Evolutionary conservation across 2,329 filamentous ascomycete species (phyloP).

Genomic region (Dactylellina sp.): DNA sequence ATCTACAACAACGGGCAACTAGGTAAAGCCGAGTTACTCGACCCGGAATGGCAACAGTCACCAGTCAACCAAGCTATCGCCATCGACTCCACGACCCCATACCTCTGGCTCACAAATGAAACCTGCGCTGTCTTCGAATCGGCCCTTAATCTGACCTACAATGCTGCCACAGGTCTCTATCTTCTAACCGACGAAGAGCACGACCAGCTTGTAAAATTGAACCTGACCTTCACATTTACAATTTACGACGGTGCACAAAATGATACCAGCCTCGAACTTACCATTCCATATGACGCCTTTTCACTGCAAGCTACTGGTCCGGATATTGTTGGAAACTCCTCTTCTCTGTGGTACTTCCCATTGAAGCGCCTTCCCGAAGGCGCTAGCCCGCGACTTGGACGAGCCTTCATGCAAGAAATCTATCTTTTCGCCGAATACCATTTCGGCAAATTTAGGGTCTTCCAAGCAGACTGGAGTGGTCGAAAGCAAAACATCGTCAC

Average conservation of each 20-base stretch:
- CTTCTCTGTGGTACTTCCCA: slow-evolving; percentile 49
- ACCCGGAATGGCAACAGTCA: slow-evolving; percentile 11
- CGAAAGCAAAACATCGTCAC: slow-evolving; percentile 40
- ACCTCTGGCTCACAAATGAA: slow-evolving; percentile 46
- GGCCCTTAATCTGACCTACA: slow-evolving; percentile 39
- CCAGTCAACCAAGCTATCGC: slow-evolving; percentile 21
- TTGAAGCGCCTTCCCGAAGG: slow-evolving; percentile 30
- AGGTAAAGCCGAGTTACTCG: slow-evolving; percentile 40
- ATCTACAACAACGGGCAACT: slow-evolving; percentile 38
- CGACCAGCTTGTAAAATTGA: slow-evolving; percentile 24
- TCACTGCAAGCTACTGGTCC: slow-evolving; percentile 35
- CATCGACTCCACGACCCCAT: slow-evolving; percentile 46
- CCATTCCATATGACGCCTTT: slow-evolving; percentile 46
- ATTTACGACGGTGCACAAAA: slow-evolving; percentile 33
- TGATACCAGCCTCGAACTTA: slow-evolving; percentile 14
- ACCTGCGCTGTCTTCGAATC: slow-evolving; percentile 39
- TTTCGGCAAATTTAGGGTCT: slow-evolving; percentile 29
- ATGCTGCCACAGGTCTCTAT: slow-evolving; percentile 26
- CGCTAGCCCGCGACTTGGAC: slow-evolving; percentile 30
- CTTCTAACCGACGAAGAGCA: slow-evolving; percentile 38
- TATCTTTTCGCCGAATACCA: slow-evolving; percentile 53
- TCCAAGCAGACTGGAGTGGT: slow-evolving; percentile 34
- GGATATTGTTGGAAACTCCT: slow-evolving; percentile 24
- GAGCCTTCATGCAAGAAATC: slow-evolving; percentile 50
- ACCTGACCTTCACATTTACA: slow-evolving; percentile 41